Evolutionary conservation across 2,329 filamentous ascomycete genomes (phyloP), one percentile per base, ranked within the genome.

Genomic region (Calonectria pseudoturangicola): DNA sequence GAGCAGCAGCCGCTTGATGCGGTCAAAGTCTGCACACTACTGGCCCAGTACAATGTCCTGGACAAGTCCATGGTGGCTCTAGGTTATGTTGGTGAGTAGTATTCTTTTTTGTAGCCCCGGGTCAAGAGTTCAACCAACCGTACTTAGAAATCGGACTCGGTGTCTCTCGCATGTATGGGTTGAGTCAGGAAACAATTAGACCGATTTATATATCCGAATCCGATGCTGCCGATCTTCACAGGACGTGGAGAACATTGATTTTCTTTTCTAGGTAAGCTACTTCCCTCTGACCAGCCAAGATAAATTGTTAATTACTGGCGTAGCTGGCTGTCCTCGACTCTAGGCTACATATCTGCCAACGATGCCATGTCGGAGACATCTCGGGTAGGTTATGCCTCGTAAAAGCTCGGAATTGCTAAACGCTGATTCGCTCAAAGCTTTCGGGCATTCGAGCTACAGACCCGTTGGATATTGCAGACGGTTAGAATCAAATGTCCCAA

Each of bases 191-290:
- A 48, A 12, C n/a, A 25, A 25, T 25, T 48, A 18, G 10, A 12
- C n/a, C 45, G n/a, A n/a, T n/a, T 21, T 25, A 8, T 16, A 12
- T 48, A 13, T 48, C 45, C 10, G 45, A 48, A 48, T 48, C n/a
- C 8, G 45, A 48, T 2, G 10, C n/a, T n/a, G n/a, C 45, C n/a
- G 45, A 48, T 48, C 5, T 48, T n/a, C 54, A 51, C 16, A 72
- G 54, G 51, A 51, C 72, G 1, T 72, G 69, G 69, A 45, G 66
- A 25, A 72, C 72, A n/a, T 51, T 74, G 16, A 27, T 72, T 9
- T 74, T 74, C 41, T 63, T 74, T 36, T 70, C 60, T 28, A 50
- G 60, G 60, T 18, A 50, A 48, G 16, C 50, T 9, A 15, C 2
- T 30, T 8, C 3, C 9, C 9, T 25, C 33, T 48, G 10, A 13